Conservation (phyloP, 148 eudicot genomes). For the Amaranthus cruentus region DNA sequence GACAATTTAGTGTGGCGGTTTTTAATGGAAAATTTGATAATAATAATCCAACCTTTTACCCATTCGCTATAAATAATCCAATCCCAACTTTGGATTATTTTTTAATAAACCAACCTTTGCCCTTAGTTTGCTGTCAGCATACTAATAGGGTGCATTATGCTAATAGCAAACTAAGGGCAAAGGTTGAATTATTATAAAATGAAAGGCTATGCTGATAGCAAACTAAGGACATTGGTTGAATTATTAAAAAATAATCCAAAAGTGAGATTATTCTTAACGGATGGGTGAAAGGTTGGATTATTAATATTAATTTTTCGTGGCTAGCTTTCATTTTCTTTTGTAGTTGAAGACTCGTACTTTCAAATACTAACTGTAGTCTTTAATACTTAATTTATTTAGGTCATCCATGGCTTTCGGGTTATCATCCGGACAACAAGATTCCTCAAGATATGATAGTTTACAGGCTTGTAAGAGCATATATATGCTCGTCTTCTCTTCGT, state of each 20-base stretch:
- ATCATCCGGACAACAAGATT: constrained; percentile 54
- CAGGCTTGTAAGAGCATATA: constrained; percentile 79
- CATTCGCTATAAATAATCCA: no score
- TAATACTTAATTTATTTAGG: constrained; percentile 37
- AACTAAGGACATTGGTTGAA: no score
- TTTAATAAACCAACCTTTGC: background rate
- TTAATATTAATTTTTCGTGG: no score
- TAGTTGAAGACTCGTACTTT: background rate
- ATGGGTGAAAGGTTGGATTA: no score
- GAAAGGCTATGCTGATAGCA: no score
- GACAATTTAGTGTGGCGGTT: background rate
- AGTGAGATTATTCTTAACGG: no score
- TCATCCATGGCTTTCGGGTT: constrained; percentile 87
- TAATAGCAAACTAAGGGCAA: background rate
- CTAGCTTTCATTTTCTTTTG: no score
- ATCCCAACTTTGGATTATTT: no score
- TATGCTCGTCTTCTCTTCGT: constrained; percentile 74
- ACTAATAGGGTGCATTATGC: background rate
- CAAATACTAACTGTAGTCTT: background rate
- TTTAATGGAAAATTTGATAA: no score
- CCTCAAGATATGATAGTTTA: constrained; percentile 86
- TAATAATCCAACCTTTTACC: no score
- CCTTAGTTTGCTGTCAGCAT: background rate
- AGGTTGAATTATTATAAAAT: no score
- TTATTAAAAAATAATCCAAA: no score